phyloP scores from a whole-genome alignment of 1,284 basidiomycete species.

The Coriolopsis trogii region DNA sequence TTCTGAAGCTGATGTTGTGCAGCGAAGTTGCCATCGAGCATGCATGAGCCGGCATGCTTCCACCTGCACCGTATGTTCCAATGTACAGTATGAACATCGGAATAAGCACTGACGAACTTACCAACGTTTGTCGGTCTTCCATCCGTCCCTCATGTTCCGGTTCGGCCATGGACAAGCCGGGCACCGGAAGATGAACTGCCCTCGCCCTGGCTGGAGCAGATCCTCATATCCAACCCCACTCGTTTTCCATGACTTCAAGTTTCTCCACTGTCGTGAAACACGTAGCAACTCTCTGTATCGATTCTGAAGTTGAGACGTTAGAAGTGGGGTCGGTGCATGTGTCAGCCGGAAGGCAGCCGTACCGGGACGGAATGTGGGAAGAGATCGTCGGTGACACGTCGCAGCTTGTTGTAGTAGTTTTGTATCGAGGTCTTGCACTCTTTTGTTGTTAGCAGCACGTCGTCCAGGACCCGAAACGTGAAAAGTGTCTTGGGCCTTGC shows the following conservation, averaged over 20 bases:
- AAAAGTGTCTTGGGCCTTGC: not conserved
- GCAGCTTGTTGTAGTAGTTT: slow-evolving; percentile 1
- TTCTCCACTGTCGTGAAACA: not conserved
- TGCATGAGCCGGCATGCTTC: not conserved
- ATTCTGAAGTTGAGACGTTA: not conserved
- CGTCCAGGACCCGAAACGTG: not conserved
- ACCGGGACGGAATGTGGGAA: slow-evolving; percentile 2
- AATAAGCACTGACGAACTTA: not conserved
- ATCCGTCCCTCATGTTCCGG: not conserved
- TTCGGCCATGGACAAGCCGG: not conserved
- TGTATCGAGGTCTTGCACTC: not conserved
- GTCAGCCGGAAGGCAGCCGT: not conserved
- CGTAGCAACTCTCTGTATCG: not conserved
- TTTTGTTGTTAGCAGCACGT: not conserved
- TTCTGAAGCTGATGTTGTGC: not conserved
- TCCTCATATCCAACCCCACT: not conserved
- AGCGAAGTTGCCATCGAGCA: not conserved
- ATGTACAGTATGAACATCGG: not conserved
- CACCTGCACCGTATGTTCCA: not conserved
- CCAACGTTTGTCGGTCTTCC: not conserved
- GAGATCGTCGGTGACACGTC: not conserved
- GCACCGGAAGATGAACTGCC: not conserved
- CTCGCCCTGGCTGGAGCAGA: not conserved
- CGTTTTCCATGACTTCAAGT: not conserved
- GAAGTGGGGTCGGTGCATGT: too few species aligned